Percentiles rank a stretch among this genome's conserved stretches.
These are phyloP conservation scores for Neohortaea acidophila DNA, from an alignment of 495 filamentous ascomycete species.

Conservation along the genomic window DNA sequence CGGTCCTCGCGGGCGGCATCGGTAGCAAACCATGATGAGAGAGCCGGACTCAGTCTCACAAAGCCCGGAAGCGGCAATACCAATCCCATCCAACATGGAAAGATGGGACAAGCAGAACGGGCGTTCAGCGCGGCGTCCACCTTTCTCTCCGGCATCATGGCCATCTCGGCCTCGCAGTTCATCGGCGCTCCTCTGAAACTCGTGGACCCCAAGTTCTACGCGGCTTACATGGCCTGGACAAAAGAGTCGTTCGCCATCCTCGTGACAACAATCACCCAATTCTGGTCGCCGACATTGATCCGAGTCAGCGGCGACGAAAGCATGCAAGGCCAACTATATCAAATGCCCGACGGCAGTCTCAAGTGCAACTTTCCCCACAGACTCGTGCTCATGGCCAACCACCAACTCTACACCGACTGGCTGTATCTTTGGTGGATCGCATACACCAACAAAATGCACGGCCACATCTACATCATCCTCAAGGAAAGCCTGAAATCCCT, in stretches of 20 bases:
- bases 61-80: slow-evolving; percentile 25
- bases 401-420: slow-evolving; percentile 32
- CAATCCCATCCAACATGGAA: slow-evolving; percentile 25
- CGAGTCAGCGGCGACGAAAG: slow-evolving; percentile 28
- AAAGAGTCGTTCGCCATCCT: slow-evolving; percentile 32
- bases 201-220: slow-evolving; percentile 28
- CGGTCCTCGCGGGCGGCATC: not conserved
- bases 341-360: slow-evolving; percentile 26
- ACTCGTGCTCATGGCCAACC: slow-evolving; percentile 30
- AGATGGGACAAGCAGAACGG: slow-evolving; percentile 26
- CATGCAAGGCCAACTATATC: slow-evolving; percentile 27
- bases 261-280: slow-evolving; percentile 29
- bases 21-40: not conserved
- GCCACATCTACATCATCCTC: slow-evolving; percentile 30
- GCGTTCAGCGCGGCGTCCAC: slow-evolving; percentile 29
- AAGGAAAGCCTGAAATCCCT: slow-evolving; percentile 30
- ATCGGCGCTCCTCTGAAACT: slow-evolving; percentile 28
- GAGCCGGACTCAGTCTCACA: slow-evolving; percentile 22
- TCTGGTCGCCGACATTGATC: slow-evolving; percentile 29
- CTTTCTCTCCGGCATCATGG: slow-evolving; percentile 27
- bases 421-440: slow-evolving; percentile 32
- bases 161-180: slow-evolving; percentile 30
- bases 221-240: slow-evolving; percentile 30
- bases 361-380: slow-evolving; percentile 28
- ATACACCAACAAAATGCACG: slow-evolving; percentile 31